Percentiles rank a stretch among this genome's conserved stretches.
These are phyloP conservation scores for Trichosanthes cucumerina DNA, from an alignment of 306 rosid genomes.

Conservation along the genomic window DNA sequence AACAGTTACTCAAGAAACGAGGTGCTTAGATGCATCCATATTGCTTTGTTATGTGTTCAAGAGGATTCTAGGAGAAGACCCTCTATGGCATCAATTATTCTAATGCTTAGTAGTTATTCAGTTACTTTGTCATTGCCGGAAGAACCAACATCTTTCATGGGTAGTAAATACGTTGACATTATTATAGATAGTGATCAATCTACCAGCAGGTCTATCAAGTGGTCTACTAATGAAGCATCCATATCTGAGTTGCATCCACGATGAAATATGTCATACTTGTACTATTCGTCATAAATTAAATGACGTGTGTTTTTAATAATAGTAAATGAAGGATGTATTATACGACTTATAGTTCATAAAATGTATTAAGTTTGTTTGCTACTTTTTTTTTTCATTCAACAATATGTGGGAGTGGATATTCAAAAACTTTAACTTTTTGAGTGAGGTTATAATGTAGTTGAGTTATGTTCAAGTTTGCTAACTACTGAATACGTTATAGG, in stretches of 20 bases:
- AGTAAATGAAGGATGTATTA: too few species aligned
- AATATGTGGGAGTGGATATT: too few species aligned
- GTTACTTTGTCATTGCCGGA: not conserved
- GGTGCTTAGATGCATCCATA: constrained; percentile 22
- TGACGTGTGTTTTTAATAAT: too few species aligned
- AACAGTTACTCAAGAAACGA: constrained; percentile 9
- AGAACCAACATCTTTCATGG: not conserved
- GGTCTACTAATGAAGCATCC: not conserved
- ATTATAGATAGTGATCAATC: not conserved
- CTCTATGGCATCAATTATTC: constrained; percentile 17
- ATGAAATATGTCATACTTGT: not conserved
- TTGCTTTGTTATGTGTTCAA: constrained; percentile 20
- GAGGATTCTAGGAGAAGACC: constrained; percentile 20
- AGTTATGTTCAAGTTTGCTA: too few species aligned
- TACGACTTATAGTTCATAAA: too few species aligned
- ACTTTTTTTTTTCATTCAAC: too few species aligned
- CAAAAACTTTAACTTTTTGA: too few species aligned
- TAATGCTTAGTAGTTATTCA: constrained; percentile 9
- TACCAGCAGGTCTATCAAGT: not conserved
- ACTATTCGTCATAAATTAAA: too few species aligned
- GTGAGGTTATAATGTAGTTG: too few species aligned
- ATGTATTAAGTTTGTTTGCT: too few species aligned
- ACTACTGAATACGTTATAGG: too few species aligned
- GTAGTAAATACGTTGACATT: not conserved
- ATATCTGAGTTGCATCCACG: not conserved